Conservation (phyloP, 495 filamentous ascomycete species). For the Corynascus novoguineensis region DNA sequence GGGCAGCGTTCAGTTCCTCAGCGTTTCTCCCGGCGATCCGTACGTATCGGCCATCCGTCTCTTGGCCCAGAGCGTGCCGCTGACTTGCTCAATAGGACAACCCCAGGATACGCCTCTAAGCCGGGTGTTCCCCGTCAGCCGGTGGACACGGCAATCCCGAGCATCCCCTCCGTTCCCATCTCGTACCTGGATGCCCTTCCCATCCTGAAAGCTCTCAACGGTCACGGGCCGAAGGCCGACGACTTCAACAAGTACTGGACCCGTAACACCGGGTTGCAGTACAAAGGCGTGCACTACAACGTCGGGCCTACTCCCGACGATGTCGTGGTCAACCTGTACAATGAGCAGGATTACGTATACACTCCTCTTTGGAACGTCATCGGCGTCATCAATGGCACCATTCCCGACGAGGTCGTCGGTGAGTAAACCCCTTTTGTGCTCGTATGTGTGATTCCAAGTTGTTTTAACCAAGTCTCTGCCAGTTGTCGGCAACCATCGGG, state of each 20-base stretch:
- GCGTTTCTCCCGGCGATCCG: slow-evolving; percentile 56
- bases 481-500: slow-evolving; percentile 91
- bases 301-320: slow-evolving; percentile 78
- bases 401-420: slow-evolving; percentile 63
- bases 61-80: neutral
- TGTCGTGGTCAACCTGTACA: slow-evolving; percentile 73
- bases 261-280: slow-evolving; percentile 64
- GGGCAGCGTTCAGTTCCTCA: slow-evolving; percentile 84
- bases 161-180: slow-evolving; percentile 87
- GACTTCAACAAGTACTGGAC: slow-evolving; percentile 69
- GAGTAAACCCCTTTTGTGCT: neutral
- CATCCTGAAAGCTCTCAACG: slow-evolving; percentile 81
- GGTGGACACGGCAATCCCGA: slow-evolving; percentile 61
- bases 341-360: slow-evolving; percentile 81
- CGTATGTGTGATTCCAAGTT: neutral
- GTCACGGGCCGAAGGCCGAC: slow-evolving; percentile 70
- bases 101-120: slow-evolving; percentile 89
- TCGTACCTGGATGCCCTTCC: slow-evolving; percentile 84
- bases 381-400: slow-evolving; percentile 85
- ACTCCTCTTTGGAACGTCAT: slow-evolving; percentile 95
- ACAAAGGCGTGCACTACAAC: slow-evolving; percentile 86
- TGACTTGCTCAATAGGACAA: slow-evolving; percentile 52
- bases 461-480: neutral
- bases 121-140: slow-evolving; percentile 78
- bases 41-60: slow-evolving; percentile 29